phyloP scores from a whole-genome alignment of 2,329 filamentous ascomycete species.

The Aspergillus costaricaensis region DNA sequence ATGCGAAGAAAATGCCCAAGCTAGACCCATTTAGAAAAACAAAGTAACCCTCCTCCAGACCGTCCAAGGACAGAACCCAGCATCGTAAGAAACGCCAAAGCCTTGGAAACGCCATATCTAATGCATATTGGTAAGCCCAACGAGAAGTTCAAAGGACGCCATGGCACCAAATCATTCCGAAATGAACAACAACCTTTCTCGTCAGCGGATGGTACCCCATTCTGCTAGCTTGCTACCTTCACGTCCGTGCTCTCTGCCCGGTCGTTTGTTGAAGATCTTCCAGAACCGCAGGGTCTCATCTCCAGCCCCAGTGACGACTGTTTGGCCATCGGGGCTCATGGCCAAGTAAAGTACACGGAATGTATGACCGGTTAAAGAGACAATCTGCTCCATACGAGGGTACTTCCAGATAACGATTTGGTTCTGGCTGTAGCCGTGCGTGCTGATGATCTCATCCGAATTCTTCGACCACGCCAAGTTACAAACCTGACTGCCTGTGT shows the following conservation, averaged over 20 bases:
- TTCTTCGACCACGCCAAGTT: constrained; percentile 97
- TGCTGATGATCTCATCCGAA: constrained; percentile 95
- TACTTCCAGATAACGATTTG: constrained; percentile 99
- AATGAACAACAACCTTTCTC: not conserved
- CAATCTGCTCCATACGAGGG: constrained; percentile 95
- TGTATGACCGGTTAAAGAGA: constrained; percentile 91
- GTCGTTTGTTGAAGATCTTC: constrained; percentile 88
- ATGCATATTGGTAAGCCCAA: constrained; percentile 33
- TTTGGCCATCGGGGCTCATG: constrained; percentile 94
- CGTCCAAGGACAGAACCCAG: constrained; percentile 27
- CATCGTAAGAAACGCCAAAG: constrained; percentile 29
- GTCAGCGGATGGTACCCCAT: constrained; percentile 76
- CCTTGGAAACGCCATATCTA: constrained; percentile 36
- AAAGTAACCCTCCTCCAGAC: constrained; percentile 22
- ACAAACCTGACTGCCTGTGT: constrained; percentile 98
- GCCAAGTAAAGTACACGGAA: constrained; percentile 94
- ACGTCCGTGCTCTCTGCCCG: constrained; percentile 67
- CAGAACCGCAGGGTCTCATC: constrained; percentile 96
- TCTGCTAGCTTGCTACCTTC: constrained; percentile 68
- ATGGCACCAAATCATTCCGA: constrained; percentile 16
- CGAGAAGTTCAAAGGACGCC: constrained; percentile 15
- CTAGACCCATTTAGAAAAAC: constrained; percentile 18
- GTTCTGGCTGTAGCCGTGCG: constrained; percentile 96
- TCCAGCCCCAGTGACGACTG: constrained; percentile 91
- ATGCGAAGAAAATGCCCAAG: constrained; percentile 34